Evolutionary conservation across 2,329 filamentous ascomycete genomes (phyloP).

Genomic region (Trichoderma simmonsii): DNA sequence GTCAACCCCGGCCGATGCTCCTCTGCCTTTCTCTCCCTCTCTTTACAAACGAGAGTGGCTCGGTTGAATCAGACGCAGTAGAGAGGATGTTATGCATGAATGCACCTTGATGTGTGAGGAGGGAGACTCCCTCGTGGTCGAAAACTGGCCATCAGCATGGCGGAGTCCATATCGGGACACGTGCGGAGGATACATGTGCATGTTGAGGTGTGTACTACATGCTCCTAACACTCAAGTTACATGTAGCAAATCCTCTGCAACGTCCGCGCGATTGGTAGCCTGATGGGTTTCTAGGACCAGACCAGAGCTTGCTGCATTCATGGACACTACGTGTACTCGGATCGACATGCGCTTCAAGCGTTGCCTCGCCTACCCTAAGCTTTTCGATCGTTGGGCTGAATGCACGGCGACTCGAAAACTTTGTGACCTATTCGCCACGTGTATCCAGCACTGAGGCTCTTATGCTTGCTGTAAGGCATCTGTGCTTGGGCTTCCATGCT

Average conservation of each 20-base stretch:
- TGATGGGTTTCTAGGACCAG: background rate
- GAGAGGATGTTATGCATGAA: background rate
- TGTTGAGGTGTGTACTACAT: background rate
- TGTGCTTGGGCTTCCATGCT: background rate
- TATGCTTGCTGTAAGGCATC: background rate
- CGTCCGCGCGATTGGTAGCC: background rate
- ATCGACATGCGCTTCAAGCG: background rate
- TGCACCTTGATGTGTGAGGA: background rate
- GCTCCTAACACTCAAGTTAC: background rate
- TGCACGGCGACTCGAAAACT: background rate
- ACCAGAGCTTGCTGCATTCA: background rate
- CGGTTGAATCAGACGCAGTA: background rate
- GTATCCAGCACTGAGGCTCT: background rate
- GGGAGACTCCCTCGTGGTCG: background rate
- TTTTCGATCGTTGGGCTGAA: background rate
- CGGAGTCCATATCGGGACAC: background rate
- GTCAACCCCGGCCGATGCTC: background rate
- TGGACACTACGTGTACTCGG: background rate
- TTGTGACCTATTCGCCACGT: background rate
- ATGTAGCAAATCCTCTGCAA: background rate
- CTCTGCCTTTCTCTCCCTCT: background rate
- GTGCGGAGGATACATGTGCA: background rate
- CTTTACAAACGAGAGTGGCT: background rate
- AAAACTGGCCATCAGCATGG: background rate
- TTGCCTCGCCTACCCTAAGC: background rate